Evolutionary conservation across 192 early-diverging fungal genomes (phyloP), one percentile per base, ranked within the genome.

Genomic region (Linnemannia hyalina): DNA sequence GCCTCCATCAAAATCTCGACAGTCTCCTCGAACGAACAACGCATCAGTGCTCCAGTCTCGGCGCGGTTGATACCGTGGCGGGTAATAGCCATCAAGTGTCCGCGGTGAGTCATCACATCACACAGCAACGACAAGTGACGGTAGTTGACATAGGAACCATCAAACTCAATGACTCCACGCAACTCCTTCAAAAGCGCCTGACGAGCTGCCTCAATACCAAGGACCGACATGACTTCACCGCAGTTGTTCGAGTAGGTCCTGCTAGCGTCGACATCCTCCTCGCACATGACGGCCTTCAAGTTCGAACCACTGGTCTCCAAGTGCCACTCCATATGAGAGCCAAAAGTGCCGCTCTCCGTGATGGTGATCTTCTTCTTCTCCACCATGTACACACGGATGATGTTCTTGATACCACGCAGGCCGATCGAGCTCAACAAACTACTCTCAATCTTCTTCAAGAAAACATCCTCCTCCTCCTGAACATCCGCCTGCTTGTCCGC

Each of bases 141-240:
- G 89, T 99, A 98, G 91, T 99, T 99, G 79, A 99, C 97, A 92
- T 99, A 99, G 49, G 97, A 97, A 85, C 97, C 96, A 74, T 97
- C 97, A 78, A 95, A 96, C 91, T 98, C 95, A 82, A 99, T 97
- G 75, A 99, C 98, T 74, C 92, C 92, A 60, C 98, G 95, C 57
- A 97, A 86, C 90, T 99, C 98, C 78, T 93, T 94, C 72, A 99
- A 86, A 60, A 99, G 82, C 4, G 98, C 95, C 41, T 91, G 94
- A 68, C 98, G 93, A n/a, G 96, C 96, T 11, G 98, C 98, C 89
- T 99, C 98, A 77, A 99, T 98, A 80, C 98, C 98, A 60, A 99
- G 92, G 36, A 99, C 97, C 23, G 95, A 88, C 89, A 94, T 92
- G 57, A 99, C 96, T 91, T 99, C 97, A 29, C 95, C 93, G n/a